Evolutionary conservation across 352 stramenopile genomes (phyloP).

Genomic region (Globisporangium middletonii): DNA sequence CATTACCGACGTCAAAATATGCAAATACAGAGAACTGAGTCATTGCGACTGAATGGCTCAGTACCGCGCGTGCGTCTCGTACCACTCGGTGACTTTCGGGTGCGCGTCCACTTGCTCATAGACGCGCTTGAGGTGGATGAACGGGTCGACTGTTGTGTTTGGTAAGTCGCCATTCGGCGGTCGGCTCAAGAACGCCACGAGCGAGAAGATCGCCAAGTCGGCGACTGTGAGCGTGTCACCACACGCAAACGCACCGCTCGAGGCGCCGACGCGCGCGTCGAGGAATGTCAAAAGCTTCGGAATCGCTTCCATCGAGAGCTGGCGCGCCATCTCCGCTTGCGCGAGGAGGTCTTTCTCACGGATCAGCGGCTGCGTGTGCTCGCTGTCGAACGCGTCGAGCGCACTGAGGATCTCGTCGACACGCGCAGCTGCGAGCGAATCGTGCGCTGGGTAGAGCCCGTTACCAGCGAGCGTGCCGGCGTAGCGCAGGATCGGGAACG

Average conservation of each 20-base stretch:
- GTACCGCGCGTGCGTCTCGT: conserved; percentile 13
- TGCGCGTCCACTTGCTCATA: conserved; percentile 27
- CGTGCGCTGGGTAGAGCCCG: conserved; percentile 29
- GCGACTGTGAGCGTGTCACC: conserved; percentile 32
- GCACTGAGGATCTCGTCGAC: conserved; percentile 42
- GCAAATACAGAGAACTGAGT: neutral
- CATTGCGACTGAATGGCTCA: neutral
- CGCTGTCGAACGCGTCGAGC: conserved; percentile 34
- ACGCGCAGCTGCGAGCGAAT: conserved; percentile 20
- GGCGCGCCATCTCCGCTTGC: conserved; percentile 18
- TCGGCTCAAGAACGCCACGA: conserved; percentile 35
- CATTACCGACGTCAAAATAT: too few species aligned
- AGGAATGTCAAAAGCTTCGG: conserved; percentile 31
- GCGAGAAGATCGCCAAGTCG: conserved; percentile 42
- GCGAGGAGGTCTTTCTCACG: conserved; percentile 20
- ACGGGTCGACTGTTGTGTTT: conserved; percentile 18
- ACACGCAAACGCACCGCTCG: conserved; percentile 21
- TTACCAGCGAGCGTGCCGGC: conserved; percentile 32
- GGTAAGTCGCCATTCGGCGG: conserved; percentile 22
- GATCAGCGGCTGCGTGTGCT: conserved; percentile 25
- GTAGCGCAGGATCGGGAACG: conserved; percentile 50
- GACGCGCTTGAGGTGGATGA: conserved; percentile 23
- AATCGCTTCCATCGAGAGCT: conserved; percentile 26
- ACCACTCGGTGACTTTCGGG: conserved; percentile 41
- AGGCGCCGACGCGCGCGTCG: conserved; percentile 28